phyloP scores from a whole-genome alignment of 345 rosid species.

The Eucalyptus rudis region DNA sequence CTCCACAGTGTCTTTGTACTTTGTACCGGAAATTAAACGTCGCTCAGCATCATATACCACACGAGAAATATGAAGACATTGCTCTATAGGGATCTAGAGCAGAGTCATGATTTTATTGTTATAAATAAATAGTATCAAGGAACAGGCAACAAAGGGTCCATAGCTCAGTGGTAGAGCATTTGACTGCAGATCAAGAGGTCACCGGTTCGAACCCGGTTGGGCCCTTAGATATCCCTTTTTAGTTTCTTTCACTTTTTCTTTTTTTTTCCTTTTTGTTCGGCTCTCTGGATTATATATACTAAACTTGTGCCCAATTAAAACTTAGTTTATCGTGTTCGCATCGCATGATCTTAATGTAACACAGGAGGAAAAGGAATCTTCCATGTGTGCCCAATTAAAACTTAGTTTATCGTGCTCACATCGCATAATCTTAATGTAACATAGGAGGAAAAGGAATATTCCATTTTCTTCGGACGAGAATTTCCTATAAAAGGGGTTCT shows the following conservation, averaged over 20 bases:
- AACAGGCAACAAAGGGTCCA: slow-evolving; percentile 8
- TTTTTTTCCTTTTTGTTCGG: not conserved
- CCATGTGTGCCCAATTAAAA: too few relatives aligned
- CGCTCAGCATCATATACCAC: not conserved
- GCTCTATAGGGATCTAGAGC: accelerated
- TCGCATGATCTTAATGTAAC: too few relatives aligned
- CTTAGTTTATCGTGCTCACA: not conserved
- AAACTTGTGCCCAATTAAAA: not conserved
- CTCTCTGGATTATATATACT: not conserved
- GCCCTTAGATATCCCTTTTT: not conserved
- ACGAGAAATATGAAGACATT: not conserved
- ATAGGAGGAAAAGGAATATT: not conserved
- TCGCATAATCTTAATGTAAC: too few relatives aligned
- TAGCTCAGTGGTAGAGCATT: slow-evolving; percentile 92
- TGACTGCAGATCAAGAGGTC: slow-evolving; percentile 84
- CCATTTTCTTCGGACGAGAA: not conserved
- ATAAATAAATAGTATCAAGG: accelerated
- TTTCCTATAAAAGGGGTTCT: not conserved
- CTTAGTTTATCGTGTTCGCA: not conserved
- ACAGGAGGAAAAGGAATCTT: too few relatives aligned
- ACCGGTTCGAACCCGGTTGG: slow-evolving; percentile 38
- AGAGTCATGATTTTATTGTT: accelerated
- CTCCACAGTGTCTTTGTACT: not conserved
- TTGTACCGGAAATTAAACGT: not conserved
- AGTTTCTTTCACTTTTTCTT: not conserved